Evolutionary conservation across 345 rosid species (phyloP).

Genomic region (Streptanthus diversifolius): DNA sequence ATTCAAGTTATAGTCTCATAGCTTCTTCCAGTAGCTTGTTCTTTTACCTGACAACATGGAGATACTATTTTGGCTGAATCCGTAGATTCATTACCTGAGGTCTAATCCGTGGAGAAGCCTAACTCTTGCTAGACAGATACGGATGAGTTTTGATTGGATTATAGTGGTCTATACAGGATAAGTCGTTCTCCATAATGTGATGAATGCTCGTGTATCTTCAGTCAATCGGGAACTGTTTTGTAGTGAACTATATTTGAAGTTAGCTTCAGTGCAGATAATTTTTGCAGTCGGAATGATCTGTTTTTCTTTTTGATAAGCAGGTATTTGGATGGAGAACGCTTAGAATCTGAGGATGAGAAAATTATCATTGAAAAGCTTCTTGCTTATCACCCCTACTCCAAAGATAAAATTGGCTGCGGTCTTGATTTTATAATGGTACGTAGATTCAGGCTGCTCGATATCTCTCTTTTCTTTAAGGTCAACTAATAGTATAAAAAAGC

Average conservation of each 20-base stretch:
- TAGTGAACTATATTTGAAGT: neutral
- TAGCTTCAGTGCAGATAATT: neutral
- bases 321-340: conserved; percentile 67
- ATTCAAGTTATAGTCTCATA: neutral
- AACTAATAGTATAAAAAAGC: neutral
- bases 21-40: conserved; percentile 1
- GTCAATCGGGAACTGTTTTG: neutral
- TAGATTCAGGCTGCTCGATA: neutral
- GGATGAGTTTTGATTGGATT: neutral
- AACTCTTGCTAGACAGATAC: neutral
- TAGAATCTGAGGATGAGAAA: conserved; percentile 61
- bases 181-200: neutral
- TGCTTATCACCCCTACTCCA: conserved; percentile 61
- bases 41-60: neutral
- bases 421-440: conserved; percentile 72
- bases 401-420: conserved; percentile 84
- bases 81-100: neutral
- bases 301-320: conserved; percentile 35
- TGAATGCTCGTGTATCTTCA: neutral
- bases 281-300: neutral
- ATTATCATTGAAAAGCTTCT: conserved; percentile 66
- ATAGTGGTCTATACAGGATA: neutral
- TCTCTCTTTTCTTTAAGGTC: neutral
- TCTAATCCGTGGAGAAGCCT: neutral
- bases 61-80: neutral